Evolutionary conservation across 169 alveolate species (phyloP).

Genomic region (Plasmodium malariae): DNA sequence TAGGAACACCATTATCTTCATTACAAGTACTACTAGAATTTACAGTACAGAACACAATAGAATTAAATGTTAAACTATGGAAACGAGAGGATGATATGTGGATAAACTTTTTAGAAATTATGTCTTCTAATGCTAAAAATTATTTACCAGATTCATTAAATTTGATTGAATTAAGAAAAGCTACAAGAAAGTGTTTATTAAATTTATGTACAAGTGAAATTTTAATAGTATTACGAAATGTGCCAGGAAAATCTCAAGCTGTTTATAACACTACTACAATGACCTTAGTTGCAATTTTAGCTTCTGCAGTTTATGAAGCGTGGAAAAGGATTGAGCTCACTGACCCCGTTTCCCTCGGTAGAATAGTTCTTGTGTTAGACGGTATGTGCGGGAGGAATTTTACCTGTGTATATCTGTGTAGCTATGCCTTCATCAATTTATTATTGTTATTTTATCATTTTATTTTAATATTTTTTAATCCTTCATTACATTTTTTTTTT

Average conservation of each 20-base stretch:
- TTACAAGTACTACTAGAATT: slow-evolving; percentile 92
- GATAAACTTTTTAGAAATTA: slow-evolving; percentile 88
- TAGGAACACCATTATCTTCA: slow-evolving; percentile 93
- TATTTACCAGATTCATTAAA: slow-evolving; percentile 37
- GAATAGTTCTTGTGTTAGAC: slow-evolving; percentile 88
- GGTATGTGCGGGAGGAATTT: slow-evolving; percentile 54
- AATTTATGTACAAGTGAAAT: slow-evolving; percentile 87
- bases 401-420: background rate
- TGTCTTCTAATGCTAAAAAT: slow-evolving; percentile 80
- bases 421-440: no score
- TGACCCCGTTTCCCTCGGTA: slow-evolving; percentile 88
- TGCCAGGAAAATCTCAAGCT: slow-evolving; percentile 91
- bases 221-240: slow-evolving; percentile 87
- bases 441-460: no score
- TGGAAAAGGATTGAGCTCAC: slow-evolving; percentile 90
- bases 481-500: background rate
- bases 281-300: slow-evolving; percentile 89
- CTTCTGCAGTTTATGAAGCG: slow-evolving; percentile 91
- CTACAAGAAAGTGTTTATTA: slow-evolving; percentile 85
- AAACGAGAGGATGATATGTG: slow-evolving; percentile 92
- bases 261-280: slow-evolving; percentile 87
- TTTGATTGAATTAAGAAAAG: slow-evolving; percentile 58
- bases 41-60: slow-evolving; percentile 88
- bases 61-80: slow-evolving; percentile 91
- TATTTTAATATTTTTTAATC: no score